A percentile compares a stretch with the other conserved stretches of the same genome.
Evolutionary conservation across 1,284 basidiomycete species (phyloP).

Genomic region (Leccinum solheimii): DNA sequence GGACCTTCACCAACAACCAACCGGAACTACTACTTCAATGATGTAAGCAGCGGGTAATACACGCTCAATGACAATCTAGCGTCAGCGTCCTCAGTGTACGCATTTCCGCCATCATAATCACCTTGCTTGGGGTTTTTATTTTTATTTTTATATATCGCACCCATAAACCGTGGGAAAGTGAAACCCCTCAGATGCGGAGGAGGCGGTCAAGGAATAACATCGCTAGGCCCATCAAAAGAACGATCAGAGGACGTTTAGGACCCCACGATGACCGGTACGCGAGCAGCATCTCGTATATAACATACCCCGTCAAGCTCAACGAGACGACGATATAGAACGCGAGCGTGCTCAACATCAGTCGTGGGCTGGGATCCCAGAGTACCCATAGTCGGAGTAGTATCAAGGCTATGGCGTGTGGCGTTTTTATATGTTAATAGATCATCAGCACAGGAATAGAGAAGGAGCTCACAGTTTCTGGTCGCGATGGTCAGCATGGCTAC

Average conservation of each 20-base stretch:
- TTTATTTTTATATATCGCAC: no score
- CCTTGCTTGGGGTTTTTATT: no score
- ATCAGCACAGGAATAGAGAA: constrained; percentile 1
- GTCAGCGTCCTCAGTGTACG: no score
- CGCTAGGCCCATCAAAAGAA: background rate
- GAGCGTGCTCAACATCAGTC: constrained; percentile 39
- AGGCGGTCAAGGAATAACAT: constrained; percentile 10
- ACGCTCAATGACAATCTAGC: no score
- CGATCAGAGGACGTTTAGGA: no score
- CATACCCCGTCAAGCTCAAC: constrained; percentile 29
- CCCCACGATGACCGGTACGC: constrained; percentile 11
- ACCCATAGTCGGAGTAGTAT: constrained; percentile 40
- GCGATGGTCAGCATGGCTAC: constrained; percentile 37
- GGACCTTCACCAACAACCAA: no score
- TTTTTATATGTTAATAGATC: background rate
- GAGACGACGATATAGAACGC: constrained; percentile 33
- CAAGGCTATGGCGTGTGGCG: constrained; percentile 23
- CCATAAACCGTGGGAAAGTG: no score
- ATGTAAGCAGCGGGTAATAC: no score
- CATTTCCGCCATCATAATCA: no score
- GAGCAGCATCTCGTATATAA: constrained; percentile 37
- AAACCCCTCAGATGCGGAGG: constrained; percentile 16
- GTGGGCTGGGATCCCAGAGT: constrained; percentile 39
- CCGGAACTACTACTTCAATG: no score
- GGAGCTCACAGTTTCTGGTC: constrained; percentile 40